Base-by-base conservation (phyloP, 2,329 filamentous ascomycete genomes). In the Aschersonia sp. region DNA sequence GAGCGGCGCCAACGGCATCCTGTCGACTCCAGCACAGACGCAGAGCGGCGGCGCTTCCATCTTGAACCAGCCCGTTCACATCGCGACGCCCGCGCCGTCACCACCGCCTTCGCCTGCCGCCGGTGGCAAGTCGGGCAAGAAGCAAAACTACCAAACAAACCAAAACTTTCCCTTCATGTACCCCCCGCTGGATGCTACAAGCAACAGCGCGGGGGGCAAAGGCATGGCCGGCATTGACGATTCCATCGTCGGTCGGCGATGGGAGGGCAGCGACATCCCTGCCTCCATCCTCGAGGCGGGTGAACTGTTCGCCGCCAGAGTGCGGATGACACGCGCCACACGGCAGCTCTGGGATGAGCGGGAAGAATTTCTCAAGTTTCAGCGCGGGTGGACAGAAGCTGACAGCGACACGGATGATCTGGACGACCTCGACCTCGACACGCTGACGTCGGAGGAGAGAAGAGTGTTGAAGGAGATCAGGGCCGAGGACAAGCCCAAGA, bases 91-190 rank as follows among this genome's bases (percentile, higher is more conserved):
- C 0, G 91, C 89, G 0, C 92, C 92, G 1, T 98, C 92, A 0
- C 92, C 92, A 30, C 92, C 92, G 0, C 92, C 92, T 1, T 96
- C 91, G 1, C 92, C 92, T 0, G 75, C 72, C 7, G 83, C 84
- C 35, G 89, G 89, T 30, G 89, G 89, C 0, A 98, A 97, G 63
- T 87, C 85, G 47, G 89, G 85, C 1, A 98, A 98, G 72, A 98
- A 98, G 61, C 92, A 98, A 59, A 98, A 97, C 56, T 98, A 98
- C 58, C 92, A 98, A 63, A 98, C 92, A 0, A 98, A 98, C 59
- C 92, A 98, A 58, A 92, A 96, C 60, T 97, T 98, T 54, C 92
- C 92, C 0, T 97, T 98, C 60, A 81, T 98, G 68, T 98, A 98
- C 56, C 92, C 92, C 2, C 92, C 92, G 1, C 70, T 96, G 20